Percentiles rank a stretch among this genome's conserved stretches.
Evolutionary conservation across 2,329 filamentous ascomycete species (phyloP).

Genomic region (Colletotrichum trifolii): DNA sequence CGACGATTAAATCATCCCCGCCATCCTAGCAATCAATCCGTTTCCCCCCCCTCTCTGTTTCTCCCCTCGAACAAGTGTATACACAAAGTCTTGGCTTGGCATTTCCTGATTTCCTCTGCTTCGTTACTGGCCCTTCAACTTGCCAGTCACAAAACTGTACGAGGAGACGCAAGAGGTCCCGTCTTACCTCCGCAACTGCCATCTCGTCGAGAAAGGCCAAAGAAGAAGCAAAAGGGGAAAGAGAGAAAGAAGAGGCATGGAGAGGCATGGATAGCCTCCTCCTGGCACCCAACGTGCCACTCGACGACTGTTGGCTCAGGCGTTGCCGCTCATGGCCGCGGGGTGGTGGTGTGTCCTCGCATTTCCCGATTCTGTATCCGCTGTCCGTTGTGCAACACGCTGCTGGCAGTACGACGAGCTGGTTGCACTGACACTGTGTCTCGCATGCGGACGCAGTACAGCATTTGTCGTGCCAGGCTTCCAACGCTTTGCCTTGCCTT

Average conservation of each 20-base stretch:
- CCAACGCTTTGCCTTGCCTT: slow-evolving; percentile 40
- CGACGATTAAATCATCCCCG: slow-evolving; percentile 5
- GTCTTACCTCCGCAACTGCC: slow-evolving; percentile 1
- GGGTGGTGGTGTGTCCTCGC: slow-evolving; percentile 47
- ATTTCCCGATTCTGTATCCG: slow-evolving; percentile 54
- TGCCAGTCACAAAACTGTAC: slow-evolving; percentile 1
- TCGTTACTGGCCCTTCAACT: slow-evolving; percentile 10
- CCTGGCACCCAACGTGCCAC: slow-evolving; percentile 49
- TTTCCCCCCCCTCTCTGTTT: background rate
- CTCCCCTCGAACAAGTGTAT: slow-evolving; percentile 3
- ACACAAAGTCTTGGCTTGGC: slow-evolving; percentile 9
- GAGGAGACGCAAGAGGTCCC: slow-evolving; percentile 18
- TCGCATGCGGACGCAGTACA: slow-evolving; percentile 51
- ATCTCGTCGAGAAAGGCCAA: background rate
- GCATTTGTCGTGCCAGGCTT: slow-evolving; percentile 48
- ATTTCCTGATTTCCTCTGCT: slow-evolving; percentile 3
- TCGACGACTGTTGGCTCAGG: slow-evolving; percentile 42
- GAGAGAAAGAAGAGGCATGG: slow-evolving; percentile 15
- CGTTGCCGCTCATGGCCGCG: slow-evolving; percentile 47
- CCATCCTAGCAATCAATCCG: slow-evolving; percentile 11
- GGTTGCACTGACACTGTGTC: slow-evolving; percentile 45
- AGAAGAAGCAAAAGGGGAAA: background rate
- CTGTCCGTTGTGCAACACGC: slow-evolving; percentile 55
- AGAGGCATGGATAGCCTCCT: slow-evolving; percentile 49
- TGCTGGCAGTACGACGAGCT: slow-evolving; percentile 58